Percentiles rank a stretch among this genome's conserved stretches.
Conservation (phyloP, 495 filamentous ascomycete genomes). For the Cercophora newfieldiana region DNA sequence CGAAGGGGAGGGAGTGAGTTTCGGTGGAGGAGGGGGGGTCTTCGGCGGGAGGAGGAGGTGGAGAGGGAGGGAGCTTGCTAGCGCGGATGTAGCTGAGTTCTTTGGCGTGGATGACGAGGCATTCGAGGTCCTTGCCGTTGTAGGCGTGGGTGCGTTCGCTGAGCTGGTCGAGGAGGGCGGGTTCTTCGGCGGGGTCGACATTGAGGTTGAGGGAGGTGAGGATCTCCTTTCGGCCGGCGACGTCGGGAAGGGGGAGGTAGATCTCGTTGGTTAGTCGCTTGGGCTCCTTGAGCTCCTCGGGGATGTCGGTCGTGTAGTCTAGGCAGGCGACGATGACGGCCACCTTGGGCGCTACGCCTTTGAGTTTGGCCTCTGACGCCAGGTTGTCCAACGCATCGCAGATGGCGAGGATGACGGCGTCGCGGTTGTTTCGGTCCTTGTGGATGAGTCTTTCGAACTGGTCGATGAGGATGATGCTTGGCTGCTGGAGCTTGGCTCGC, state of each 20-base stretch:
- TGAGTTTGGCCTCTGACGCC: slow-evolving; percentile 34
- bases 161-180: slow-evolving; percentile 43
- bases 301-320: slow-evolving; percentile 71
- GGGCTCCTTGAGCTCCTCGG: slow-evolving; percentile 66
- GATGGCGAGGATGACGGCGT: slow-evolving; percentile 49
- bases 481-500: slow-evolving; percentile 67
- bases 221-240: slow-evolving; percentile 69
- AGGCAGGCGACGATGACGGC: slow-evolving; percentile 75
- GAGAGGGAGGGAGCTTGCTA: slow-evolving; percentile 17
- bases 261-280: slow-evolving; percentile 70
- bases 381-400: slow-evolving; percentile 55
- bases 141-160: slow-evolving; percentile 57
- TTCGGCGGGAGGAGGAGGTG: background rate
- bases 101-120: slow-evolving; percentile 43
- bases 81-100: slow-evolving; percentile 27
- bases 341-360: slow-evolving; percentile 42
- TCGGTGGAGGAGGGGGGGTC: background rate
- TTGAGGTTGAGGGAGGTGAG: slow-evolving; percentile 53
- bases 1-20: background rate
- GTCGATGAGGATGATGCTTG: slow-evolving; percentile 83
- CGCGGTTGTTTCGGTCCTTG: slow-evolving; percentile 55
- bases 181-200: slow-evolving; percentile 36
- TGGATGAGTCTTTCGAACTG: slow-evolving; percentile 73
- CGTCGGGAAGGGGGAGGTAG: slow-evolving; percentile 78
- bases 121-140: slow-evolving; percentile 49